Evolutionary conservation across 176 grass and related monocot genomes (phyloP).

Genomic region (Themeda triandra): DNA sequence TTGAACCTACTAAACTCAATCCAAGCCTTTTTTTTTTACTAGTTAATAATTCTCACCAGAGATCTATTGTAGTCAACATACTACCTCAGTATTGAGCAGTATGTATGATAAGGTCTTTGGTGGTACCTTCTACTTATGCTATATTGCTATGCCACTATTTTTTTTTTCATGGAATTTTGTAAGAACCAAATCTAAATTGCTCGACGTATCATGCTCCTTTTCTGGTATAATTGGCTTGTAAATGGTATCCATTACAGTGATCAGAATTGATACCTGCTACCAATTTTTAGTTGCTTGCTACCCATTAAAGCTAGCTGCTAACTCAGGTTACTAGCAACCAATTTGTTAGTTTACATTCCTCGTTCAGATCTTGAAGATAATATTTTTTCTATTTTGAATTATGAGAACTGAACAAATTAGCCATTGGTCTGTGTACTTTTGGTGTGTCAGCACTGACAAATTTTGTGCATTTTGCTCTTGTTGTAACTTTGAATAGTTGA

Average conservation of each 20-base stretch:
- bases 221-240: neutral
- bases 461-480: neutral
- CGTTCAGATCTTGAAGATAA: neutral
- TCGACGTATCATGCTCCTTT: neutral
- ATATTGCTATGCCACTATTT: neutral
- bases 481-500: constrained; percentile 7
- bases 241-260: neutral
- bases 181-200: neutral
- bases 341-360: constrained; percentile 3
- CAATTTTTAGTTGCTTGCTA: neutral
- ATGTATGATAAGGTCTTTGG: neutral
- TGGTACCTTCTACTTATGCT: neutral
- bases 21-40: neutral
- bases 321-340: neutral
- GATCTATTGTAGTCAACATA: neutral
- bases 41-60: neutral
- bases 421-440: neutral
- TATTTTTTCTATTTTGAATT: neutral
- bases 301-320: neutral
- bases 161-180: neutral
- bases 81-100: neutral
- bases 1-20: neutral
- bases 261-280: neutral
- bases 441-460: neutral
- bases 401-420: neutral